Conservation (phyloP, 192 early-diverging fungal species). For the Funneliformis geosporum region DNA sequence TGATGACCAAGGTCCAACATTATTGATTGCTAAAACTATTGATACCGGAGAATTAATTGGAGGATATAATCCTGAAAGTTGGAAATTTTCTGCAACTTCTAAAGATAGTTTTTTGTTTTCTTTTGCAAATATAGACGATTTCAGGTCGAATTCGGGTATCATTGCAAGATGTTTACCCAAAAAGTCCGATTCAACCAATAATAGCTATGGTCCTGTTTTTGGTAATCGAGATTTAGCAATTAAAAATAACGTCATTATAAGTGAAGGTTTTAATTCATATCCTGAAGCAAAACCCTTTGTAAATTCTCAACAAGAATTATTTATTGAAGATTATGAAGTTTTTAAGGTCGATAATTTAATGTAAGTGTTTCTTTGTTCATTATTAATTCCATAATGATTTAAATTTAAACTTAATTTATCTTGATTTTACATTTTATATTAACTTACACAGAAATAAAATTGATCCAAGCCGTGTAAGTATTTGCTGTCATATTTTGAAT, state of each 20-base stretch:
- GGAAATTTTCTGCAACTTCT: neutral
- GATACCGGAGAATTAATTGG: neutral
- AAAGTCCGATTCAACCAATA: neutral
- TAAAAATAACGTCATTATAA: neutral
- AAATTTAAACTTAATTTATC: too few relatives aligned
- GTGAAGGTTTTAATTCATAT: neutral
- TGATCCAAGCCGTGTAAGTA: too few relatives aligned
- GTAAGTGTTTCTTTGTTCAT: too few relatives aligned
- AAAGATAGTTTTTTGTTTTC: neutral
- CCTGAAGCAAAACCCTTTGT: neutral
- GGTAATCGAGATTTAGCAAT: neutral
- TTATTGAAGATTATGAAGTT: neutral
- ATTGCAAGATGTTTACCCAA: neutral
- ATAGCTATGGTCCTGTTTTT: neutral
- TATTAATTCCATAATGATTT: too few relatives aligned
- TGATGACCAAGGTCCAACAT: neutral
- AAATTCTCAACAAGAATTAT: neutral
- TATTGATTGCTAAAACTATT: neutral
- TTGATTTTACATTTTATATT: too few relatives aligned
- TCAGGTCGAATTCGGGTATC: neutral
- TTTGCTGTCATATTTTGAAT: too few relatives aligned
- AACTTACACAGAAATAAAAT: too few relatives aligned
- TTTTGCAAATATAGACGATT: neutral
- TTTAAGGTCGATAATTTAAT: neutral
- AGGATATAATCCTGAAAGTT: neutral